These are phyloP conservation scores for Apophysomyces sp. DNA, from an alignment of 371 early-diverging fungal genomes.

Conservation along the genomic window DNA sequence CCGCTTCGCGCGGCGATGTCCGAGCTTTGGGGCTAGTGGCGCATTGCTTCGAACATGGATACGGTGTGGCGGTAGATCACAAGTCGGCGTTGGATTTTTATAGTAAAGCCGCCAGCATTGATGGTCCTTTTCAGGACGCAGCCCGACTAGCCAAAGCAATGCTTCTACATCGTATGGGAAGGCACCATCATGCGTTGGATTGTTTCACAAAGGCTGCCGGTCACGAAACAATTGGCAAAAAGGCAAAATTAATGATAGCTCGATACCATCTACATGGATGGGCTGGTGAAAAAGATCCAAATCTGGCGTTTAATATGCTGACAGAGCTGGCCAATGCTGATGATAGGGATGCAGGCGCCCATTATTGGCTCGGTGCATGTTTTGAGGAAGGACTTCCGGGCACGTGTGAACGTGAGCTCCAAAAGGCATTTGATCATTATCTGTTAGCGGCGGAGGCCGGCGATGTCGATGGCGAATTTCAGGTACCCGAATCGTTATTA, in stretches of 20 bases:
- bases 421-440: constrained; percentile 33
- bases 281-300: constrained; percentile 20
- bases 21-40: constrained; percentile 72
- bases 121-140: constrained; percentile 33
- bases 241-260: constrained; percentile 38
- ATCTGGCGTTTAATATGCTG: constrained; percentile 32
- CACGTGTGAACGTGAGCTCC: constrained; percentile 19
- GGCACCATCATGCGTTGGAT: constrained; percentile 28
- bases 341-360: constrained; percentile 19
- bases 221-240: constrained; percentile 34
- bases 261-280: constrained; percentile 39
- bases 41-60: constrained; percentile 68
- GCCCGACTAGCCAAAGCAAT: constrained; percentile 46
- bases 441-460: constrained; percentile 29
- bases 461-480: constrained; percentile 36
- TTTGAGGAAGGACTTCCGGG: constrained; percentile 42
- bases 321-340: constrained; percentile 11
- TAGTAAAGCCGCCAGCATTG: constrained; percentile 51
- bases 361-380: constrained; percentile 45
- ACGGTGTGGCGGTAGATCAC: constrained; percentile 57
- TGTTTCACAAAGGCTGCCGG: constrained; percentile 47
- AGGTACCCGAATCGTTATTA: constrained; percentile 18
- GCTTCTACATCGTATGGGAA: constrained; percentile 31
- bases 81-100: constrained; percentile 64
- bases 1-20: constrained; percentile 61